A percentile compares a stretch with the other conserved stretches of the same genome.
Evolutionary conservation across 208 protist genomes (phyloP).

Genomic region (Trypanosoma scelopori): DNA sequence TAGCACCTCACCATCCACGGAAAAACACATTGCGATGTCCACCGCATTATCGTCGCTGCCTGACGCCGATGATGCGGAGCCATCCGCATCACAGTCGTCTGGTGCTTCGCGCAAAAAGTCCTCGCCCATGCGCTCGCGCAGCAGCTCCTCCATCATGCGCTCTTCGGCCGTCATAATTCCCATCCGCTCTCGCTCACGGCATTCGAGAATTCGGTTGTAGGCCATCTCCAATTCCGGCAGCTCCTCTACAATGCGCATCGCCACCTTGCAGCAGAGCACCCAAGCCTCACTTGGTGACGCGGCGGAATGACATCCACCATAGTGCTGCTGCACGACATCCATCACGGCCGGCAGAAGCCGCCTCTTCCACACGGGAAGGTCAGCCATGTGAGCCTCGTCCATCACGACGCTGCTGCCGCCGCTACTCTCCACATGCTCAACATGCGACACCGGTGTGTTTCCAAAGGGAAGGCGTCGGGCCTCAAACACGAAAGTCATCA

Average conservation of each 20-base stretch:
- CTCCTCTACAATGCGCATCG: conserved; percentile 41
- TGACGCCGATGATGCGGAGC: neutral
- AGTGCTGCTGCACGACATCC: conserved; percentile 47
- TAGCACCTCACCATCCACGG: conserved; percentile 47
- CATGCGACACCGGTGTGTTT: neutral
- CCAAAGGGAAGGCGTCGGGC: conserved; percentile 61
- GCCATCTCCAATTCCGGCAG: conserved; percentile 72
- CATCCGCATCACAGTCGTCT: neutral
- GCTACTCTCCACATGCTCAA: neutral
- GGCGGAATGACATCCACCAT: neutral
- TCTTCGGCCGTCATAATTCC: conserved; percentile 39
- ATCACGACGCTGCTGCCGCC: conserved; percentile 4
- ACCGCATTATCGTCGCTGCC: conserved; percentile 29
- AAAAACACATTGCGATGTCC: conserved; percentile 85
- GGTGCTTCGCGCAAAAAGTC: conserved; percentile 26
- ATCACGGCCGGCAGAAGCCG: conserved; percentile 55
- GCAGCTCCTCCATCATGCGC: conserved; percentile 51
- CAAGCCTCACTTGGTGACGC: neutral
- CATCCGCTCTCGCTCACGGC: conserved; percentile 9
- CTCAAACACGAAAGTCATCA: conserved; percentile 82
- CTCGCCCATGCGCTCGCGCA: conserved; percentile 58
- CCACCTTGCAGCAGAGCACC: conserved; percentile 16
- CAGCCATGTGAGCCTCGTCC: conserved; percentile 6
- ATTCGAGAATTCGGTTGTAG: conserved; percentile 41
- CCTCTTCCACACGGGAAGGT: conserved; percentile 58